Conservation (phyloP, 805 yeast genomes). For the Saccharomyces kudriavzevii region DNA sequence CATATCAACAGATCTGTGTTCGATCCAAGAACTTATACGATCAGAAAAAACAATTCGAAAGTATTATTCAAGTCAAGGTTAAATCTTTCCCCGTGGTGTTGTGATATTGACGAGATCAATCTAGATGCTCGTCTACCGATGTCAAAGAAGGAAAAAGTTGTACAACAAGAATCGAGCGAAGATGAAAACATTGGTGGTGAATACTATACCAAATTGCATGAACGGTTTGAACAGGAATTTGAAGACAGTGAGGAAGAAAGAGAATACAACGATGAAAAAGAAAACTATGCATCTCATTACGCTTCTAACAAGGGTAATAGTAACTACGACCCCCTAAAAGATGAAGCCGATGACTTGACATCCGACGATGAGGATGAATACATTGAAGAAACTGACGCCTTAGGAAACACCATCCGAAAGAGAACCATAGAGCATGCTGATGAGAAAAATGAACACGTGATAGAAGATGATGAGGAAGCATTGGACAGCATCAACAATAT, state of each 20-base stretch:
- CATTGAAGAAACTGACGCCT: slow-evolving; percentile 25
- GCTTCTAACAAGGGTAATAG: slow-evolving; percentile 10
- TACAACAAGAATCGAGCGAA: slow-evolving; percentile 22
- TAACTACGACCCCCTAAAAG: slow-evolving; percentile 26
- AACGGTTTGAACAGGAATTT: slow-evolving; percentile 27
- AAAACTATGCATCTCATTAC: slow-evolving; percentile 7
- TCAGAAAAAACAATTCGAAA: slow-evolving; percentile 74
- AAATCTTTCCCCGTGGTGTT: slow-evolving; percentile 61
- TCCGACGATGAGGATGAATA: slow-evolving; percentile 16
- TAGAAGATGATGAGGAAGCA: slow-evolving; percentile 5
- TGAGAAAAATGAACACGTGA: slow-evolving; percentile 5
- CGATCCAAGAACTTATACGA: slow-evolving; percentile 76
- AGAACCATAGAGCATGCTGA: slow-evolving; percentile 10
- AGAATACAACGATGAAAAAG: slow-evolving; percentile 7
- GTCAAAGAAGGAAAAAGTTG: slow-evolving; percentile 49
- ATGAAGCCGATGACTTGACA: slow-evolving; percentile 14
- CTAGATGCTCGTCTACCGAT: slow-evolving; percentile 74
- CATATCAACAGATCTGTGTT: slow-evolving; percentile 92
- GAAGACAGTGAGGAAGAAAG: slow-evolving; percentile 30
- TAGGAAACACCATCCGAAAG: slow-evolving; percentile 27
- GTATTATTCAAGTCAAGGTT: slow-evolving; percentile 68
- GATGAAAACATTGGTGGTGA: slow-evolving; percentile 27
- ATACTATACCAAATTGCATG: slow-evolving; percentile 27
- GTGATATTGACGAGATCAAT: slow-evolving; percentile 60
- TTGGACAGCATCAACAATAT: not conserved